These are phyloP conservation scores for Spizellomyces sp. DNA, from an alignment of 192 early-diverging fungal genomes.

Conservation along the genomic window DNA sequence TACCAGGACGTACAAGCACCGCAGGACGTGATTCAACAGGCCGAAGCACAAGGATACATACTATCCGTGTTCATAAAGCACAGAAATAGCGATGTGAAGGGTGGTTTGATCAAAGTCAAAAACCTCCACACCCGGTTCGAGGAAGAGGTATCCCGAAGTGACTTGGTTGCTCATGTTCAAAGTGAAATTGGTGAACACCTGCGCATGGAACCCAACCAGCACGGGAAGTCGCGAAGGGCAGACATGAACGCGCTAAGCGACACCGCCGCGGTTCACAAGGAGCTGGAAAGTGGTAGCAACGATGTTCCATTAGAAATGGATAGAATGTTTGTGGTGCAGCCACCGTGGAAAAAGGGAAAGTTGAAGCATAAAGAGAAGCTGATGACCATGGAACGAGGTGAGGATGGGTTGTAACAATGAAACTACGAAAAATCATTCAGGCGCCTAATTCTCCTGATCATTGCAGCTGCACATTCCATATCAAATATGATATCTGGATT, in stretches of 20 bases:
- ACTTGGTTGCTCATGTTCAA: conserved; percentile 39
- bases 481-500: conserved; percentile 16
- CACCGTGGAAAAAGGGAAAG: conserved; percentile 28
- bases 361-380: conserved; percentile 33
- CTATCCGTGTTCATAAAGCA: conserved; percentile 29
- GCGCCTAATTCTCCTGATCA: no score
- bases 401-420: background rate
- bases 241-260: background rate
- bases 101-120: conserved; percentile 45
- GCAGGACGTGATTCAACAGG: conserved; percentile 17
- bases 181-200: conserved; percentile 26
- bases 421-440: background rate
- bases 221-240: background rate
- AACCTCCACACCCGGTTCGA: conserved; percentile 43
- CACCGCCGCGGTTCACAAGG: background rate
- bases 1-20: conserved; percentile 62
- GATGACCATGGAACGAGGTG: conserved; percentile 35
- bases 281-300: background rate
- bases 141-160: conserved; percentile 41
- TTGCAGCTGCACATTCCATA: conserved; percentile 25
- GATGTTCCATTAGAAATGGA: conserved; percentile 8
- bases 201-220: background rate
- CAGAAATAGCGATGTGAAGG: background rate
- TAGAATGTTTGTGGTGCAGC: conserved; percentile 14
- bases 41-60: conserved; percentile 19